Evolutionary conservation across 1,284 basidiomycete genomes (phyloP), one percentile per base, ranked within the genome.

Genomic region (Cutaneotrichosporon daszewskae): DNA sequence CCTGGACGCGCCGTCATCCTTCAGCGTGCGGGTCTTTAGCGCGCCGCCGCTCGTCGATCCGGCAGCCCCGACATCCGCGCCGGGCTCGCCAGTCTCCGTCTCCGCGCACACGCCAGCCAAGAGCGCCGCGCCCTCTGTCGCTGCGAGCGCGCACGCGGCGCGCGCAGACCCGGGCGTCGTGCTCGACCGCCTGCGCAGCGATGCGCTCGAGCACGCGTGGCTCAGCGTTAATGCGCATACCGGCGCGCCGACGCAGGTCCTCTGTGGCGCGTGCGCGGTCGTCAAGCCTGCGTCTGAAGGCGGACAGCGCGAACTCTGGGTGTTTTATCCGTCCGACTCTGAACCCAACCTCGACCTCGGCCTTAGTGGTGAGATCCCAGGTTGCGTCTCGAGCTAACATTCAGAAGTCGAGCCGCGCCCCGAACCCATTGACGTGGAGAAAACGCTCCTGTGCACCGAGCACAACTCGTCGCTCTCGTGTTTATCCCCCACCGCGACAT

Each of bases 151-250:
- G 8, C 34, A 6, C 34, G 12, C 23, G n/a, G 20, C 34, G n/a
- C n/a, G 34, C 34, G 20, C 16, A 17, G 22, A 9, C 23, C 23
- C n/a, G 23, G 23, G 23, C 23, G 20, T 16, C 34, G 13, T 19
- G 19, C 24, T 42, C 23, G 32, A 18, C 10, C 35, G 50, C 32
- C 42, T 52, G 9, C 50, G 50, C 8, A 14, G 37, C 19, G 56
- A 60, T 25, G 45, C 55, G 3, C 33, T 60, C 20, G 62, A 62
- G 34, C 32, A 25, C 22, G 54, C 49, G 10, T 62, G 62, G 62
- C 37, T 51, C 12, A 39, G 37, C 1, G 17, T 64, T 33, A 59
- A 58, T 34, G 31, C 46, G 24, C 28, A 28, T 20, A 38, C 17
- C 18, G 38, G 43, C 17, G 32, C 32, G 6, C 39, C 45, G 10